These are phyloP conservation scores for Ajuga reptans DNA, from an alignment of 305 asterid species.

Conservation along the genomic window DNA sequence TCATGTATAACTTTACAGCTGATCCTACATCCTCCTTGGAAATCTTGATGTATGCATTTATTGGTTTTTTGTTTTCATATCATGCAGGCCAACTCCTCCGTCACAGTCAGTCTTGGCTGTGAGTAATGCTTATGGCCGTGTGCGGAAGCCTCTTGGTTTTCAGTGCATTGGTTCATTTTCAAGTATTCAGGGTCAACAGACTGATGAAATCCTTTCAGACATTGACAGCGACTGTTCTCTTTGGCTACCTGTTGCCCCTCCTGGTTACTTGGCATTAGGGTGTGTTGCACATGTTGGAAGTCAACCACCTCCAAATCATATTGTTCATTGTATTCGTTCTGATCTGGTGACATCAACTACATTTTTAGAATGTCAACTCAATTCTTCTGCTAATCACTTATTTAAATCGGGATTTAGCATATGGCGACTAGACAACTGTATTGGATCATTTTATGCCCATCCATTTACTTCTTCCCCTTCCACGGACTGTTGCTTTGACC, in stretches of 20 bases:
- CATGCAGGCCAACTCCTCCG: slow-evolving; percentile 91
- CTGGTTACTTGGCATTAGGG: slow-evolving; percentile 86
- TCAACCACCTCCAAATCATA: slow-evolving; percentile 85
- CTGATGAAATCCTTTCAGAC: slow-evolving; percentile 30
- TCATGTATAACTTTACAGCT: background rate
- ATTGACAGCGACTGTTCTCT: slow-evolving; percentile 67
- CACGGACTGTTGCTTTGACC: slow-evolving; percentile 58
- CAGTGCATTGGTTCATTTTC: slow-evolving; percentile 66
- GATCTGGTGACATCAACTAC: slow-evolving; percentile 80
- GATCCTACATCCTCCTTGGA: slow-evolving; percentile 12
- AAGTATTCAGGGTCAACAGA: slow-evolving; percentile 44
- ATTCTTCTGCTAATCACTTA: slow-evolving; percentile 41
- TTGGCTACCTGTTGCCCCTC: slow-evolving; percentile 94
- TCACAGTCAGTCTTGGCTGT: slow-evolving; percentile 93
- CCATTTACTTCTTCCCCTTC: slow-evolving; percentile 55
- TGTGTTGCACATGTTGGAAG: slow-evolving; percentile 85
- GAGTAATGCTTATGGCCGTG: slow-evolving; percentile 85
- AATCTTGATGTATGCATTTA: slow-evolving; percentile 21
- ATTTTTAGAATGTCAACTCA: slow-evolving; percentile 63
- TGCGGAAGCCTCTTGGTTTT: slow-evolving; percentile 81
- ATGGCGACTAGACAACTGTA: slow-evolving; percentile 89
- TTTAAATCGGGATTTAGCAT: slow-evolving; percentile 75
- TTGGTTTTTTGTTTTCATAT: slow-evolving; percentile 14
- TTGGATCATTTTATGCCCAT: slow-evolving; percentile 88
- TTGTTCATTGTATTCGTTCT: slow-evolving; percentile 85